These are phyloP conservation scores for Tricholoma sp. DNA, from an alignment of 768 basidiomycete species.

Conservation along the genomic window DNA sequence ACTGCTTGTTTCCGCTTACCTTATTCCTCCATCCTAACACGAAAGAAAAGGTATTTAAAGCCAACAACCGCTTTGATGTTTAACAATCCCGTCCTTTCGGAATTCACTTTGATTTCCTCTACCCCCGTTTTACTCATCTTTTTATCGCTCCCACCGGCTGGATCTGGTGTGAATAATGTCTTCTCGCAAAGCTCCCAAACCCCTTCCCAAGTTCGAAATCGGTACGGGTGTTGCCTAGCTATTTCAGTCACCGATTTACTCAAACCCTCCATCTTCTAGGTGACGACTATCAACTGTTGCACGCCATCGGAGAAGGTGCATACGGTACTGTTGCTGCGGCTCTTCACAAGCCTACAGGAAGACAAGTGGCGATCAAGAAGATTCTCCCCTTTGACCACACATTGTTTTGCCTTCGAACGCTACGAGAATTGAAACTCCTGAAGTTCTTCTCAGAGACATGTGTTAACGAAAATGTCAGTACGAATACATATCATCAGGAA, in stretches of 20 bases:
- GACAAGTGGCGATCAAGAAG: conserved; percentile 93
- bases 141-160: conserved; percentile 37
- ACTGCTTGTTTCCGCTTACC: conserved; percentile 11
- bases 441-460: conserved; percentile 80
- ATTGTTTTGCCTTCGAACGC: conserved; percentile 83
- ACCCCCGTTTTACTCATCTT: conserved; percentile 17
- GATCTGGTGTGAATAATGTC: conserved; percentile 50
- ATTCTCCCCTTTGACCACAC: conserved; percentile 93
- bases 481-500: conserved; percentile 1
- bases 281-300: conserved; percentile 68
- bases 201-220: conserved; percentile 69
- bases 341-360: conserved; percentile 72
- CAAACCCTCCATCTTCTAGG: conserved; percentile 29
- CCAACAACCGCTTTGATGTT: conserved; percentile 9
- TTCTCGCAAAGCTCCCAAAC: conserved; percentile 54
- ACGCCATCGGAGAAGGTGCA: conserved; percentile 79
- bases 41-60: conserved; percentile 13
- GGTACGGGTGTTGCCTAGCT: conserved; percentile 32
- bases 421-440: conserved; percentile 87
- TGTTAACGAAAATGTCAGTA: conserved; percentile 71
- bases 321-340: conserved; percentile 92
- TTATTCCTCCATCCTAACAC: conserved; percentile 9
- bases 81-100: conserved; percentile 23
- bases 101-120: conserved; percentile 21
- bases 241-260: neutral